Percentiles rank a stretch among this genome's conserved stretches.
Conservation (phyloP, 139 green algal genomes). For the Chlorella sp. region DNA sequence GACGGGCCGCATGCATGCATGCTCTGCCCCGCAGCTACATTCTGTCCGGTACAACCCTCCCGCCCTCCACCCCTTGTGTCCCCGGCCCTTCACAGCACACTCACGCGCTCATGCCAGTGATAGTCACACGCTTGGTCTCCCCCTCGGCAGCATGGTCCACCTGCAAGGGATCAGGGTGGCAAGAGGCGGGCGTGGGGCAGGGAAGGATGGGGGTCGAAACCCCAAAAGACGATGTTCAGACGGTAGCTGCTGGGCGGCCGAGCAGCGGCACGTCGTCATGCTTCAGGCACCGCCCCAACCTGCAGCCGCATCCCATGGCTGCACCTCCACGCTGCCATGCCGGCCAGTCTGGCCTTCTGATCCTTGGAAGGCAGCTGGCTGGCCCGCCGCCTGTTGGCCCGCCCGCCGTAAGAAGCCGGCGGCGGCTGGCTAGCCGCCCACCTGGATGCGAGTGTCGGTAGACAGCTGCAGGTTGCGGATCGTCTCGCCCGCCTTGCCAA, state of each 20-base stretch:
- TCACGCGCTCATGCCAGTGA: constrained; percentile 59
- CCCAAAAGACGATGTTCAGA: neutral
- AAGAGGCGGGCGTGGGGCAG: neutral
- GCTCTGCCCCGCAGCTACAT: neutral
- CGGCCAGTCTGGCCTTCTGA: neutral
- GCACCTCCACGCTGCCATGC: neutral
- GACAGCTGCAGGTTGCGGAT: constrained; percentile 84
- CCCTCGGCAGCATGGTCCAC: constrained; percentile 74
- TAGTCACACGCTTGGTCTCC: constrained; percentile 79
- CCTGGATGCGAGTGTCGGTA: constrained; percentile 76
- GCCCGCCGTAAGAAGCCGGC: neutral
- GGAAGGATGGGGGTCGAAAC: neutral
- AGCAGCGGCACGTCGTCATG: neutral
- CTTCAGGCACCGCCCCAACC: neutral
- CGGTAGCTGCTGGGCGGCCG: neutral
- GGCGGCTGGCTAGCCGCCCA: neutral
- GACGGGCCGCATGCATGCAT: neutral
- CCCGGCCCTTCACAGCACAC: neutral
- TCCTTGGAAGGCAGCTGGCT: neutral
- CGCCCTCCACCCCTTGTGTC: neutral
- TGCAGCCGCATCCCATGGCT: neutral
- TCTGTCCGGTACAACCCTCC: neutral
- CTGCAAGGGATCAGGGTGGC: neutral
- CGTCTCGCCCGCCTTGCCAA: constrained; percentile 86
- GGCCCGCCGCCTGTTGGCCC: neutral